A percentile compares a stretch with the other conserved stretches of the same genome.
Evolutionary conservation across 2,329 filamentous ascomycete species (phyloP).

Genomic region (Diaporthe amygdali): DNA sequence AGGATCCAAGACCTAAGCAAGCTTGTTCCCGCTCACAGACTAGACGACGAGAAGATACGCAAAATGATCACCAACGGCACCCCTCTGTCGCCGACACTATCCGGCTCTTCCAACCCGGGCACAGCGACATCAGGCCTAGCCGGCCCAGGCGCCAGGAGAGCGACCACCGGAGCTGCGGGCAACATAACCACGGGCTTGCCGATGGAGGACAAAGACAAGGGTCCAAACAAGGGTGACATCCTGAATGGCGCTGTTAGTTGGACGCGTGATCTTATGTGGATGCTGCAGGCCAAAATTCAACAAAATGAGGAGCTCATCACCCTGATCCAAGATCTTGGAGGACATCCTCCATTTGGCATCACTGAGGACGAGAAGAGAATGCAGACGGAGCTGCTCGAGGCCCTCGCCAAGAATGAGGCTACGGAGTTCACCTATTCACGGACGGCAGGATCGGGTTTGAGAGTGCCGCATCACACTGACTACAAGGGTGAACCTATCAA

Average conservation of each 20-base stretch:
- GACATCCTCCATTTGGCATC: slow-evolving; percentile 78
- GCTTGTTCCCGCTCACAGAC: slow-evolving; percentile 86
- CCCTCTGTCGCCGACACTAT: slow-evolving; percentile 82
- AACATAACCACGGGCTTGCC: slow-evolving; percentile 93
- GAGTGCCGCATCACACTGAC: slow-evolving; percentile 93
- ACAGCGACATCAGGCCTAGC: slow-evolving; percentile 87
- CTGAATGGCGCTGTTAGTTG: slow-evolving; percentile 96
- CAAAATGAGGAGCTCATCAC: slow-evolving; percentile 88
- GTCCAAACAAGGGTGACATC: slow-evolving; percentile 98
- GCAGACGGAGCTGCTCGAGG: slow-evolving; percentile 89
- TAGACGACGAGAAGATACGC: slow-evolving; percentile 96
- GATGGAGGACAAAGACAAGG: slow-evolving; percentile 97
- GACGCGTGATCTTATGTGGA: slow-evolving; percentile 98
- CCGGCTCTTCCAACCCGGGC: slow-evolving; percentile 70
- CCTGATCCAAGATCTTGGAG: slow-evolving; percentile 73
- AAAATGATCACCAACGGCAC: slow-evolving; percentile 95
- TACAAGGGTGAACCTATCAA: slow-evolving; percentile 80
- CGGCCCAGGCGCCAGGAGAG: slow-evolving; percentile 81
- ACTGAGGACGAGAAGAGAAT: slow-evolving; percentile 95
- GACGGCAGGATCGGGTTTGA: slow-evolving; percentile 80
- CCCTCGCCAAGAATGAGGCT: slow-evolving; percentile 79
- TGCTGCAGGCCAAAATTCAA: slow-evolving; percentile 85
- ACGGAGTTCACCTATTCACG: slow-evolving; percentile 85
- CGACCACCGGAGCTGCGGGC: slow-evolving; percentile 70
- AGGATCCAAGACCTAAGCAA: slow-evolving; percentile 96